Evolutionary conservation across 179 eudicot genomes (phyloP), one percentile per base, ranked within the genome.

Genomic region (Vitellaria paradoxa): DNA sequence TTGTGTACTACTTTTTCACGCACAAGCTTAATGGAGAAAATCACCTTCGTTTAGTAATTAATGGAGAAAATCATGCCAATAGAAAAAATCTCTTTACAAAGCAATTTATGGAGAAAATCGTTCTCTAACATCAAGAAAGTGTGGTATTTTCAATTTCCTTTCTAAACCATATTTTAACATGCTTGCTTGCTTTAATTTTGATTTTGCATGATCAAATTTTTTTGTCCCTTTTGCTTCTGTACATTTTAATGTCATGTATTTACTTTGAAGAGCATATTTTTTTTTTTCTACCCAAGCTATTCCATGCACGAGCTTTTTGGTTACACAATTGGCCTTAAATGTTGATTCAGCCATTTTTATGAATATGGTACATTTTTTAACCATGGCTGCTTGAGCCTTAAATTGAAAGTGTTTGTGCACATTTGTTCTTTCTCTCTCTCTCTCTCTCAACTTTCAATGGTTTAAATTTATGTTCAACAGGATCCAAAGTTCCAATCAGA

Each of bases 401-500:
- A 49, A 46, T 45, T 12, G 8, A 20, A 49, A 74, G 23, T 30
- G 72, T 40, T 52, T 52, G 11, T 65, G 21, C 7, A 26, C 26
- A 14, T 2, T 15, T 17, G 46, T 17, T 55, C 5, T 37, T 18
- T 42, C 9, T 6, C 18, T 60, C 15, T 76, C 9, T 21, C 50
- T 18, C 40, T 45, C 14, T 76, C 4, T 20, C 65, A 9, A 24
- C 56, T 21, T 52, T 46, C 21, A 47, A 42, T 65, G 17, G 26
- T 71, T 65, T 56, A 55, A 50, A 3, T 76, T 10, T 78, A 18
- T 61, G n/a, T 73, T 67, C 72, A 6, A 65, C 78, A 96, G 99
- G 97, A 96, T 79, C 98, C 98, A 20, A 90, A 81, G 80, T 96
- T 96, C 80, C 91, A 92, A 76, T 97, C 98, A 52, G 93, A 92